Evolutionary conservation across 805 yeast species (phyloP).

Genomic region (Candida sakaeoensis): DNA sequence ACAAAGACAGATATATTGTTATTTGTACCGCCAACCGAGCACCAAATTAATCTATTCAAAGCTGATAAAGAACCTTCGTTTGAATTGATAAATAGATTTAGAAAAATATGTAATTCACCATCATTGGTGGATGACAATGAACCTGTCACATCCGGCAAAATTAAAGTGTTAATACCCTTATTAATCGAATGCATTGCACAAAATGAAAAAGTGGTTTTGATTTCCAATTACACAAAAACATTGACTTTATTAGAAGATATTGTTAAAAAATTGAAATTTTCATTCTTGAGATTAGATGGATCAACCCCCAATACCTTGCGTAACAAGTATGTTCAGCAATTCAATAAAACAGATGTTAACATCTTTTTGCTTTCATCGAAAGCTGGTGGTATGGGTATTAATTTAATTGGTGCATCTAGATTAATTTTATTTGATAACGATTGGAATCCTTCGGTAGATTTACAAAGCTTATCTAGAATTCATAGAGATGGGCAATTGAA

Average conservation of each 20-base stretch:
- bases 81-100: slow-evolving; percentile 66
- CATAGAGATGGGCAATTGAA: slow-evolving; percentile 89
- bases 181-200: slow-evolving; percentile 47
- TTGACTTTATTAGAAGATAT: slow-evolving; percentile 68
- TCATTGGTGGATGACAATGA: slow-evolving; percentile 28
- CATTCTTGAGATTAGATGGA: slow-evolving; percentile 76
- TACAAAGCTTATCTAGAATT: slow-evolving; percentile 93
- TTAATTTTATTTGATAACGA: slow-evolving; percentile 86
- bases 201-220: slow-evolving; percentile 75
- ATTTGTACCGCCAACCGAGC: slow-evolving; percentile 69
- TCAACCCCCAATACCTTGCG: slow-evolving; percentile 67
- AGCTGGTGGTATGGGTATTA: slow-evolving; percentile 92
- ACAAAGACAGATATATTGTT: slow-evolving; percentile 71
- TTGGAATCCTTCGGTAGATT: slow-evolving; percentile 93
- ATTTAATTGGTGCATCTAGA: slow-evolving; percentile 86
- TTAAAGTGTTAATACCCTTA: slow-evolving; percentile 54
- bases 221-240: slow-evolving; percentile 86
- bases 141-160: slow-evolving; percentile 53
- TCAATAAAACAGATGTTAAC: slow-evolving; percentile 49
- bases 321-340: slow-evolving; percentile 60
- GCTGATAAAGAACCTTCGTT: slow-evolving; percentile 50
- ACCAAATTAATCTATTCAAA: slow-evolving; percentile 56
- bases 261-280: slow-evolving; percentile 44
- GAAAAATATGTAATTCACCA: slow-evolving; percentile 84
- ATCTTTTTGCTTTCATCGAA: slow-evolving; percentile 81